These are phyloP conservation scores for Thelonectria discophora DNA, from an alignment of 2,329 filamentous ascomycete species.

Conservation along the genomic window DNA sequence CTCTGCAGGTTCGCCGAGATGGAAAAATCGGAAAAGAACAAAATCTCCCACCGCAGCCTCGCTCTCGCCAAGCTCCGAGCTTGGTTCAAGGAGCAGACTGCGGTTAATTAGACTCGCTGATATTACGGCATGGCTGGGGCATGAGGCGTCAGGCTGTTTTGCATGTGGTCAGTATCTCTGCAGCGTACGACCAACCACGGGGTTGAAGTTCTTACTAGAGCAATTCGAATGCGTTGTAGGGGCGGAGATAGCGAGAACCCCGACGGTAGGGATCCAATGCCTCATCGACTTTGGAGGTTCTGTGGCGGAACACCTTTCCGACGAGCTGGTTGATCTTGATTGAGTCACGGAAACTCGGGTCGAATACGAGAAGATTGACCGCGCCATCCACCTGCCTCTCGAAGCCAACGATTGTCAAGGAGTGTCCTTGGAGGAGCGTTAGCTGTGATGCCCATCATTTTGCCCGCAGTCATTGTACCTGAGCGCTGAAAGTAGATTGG, in stretches of 20 bases:
- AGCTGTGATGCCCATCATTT: not conserved
- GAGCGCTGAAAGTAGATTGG: slow-evolving; percentile 92
- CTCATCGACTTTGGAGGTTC: slow-evolving; percentile 48
- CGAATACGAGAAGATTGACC: slow-evolving; percentile 82
- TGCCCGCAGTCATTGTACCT: too few relatives aligned
- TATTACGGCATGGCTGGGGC: not conserved
- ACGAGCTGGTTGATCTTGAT: slow-evolving; percentile 68
- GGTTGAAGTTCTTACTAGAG: slow-evolving; percentile 66
- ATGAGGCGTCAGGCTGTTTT: slow-evolving; percentile 7
- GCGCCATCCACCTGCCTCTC: slow-evolving; percentile 73
- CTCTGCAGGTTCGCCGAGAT: slow-evolving; percentile 83
- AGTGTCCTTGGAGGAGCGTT: slow-evolving; percentile 70
- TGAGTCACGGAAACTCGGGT: slow-evolving; percentile 82
- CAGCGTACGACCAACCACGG: not conserved
- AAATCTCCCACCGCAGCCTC: slow-evolving; percentile 88
- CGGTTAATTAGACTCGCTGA: slow-evolving; percentile 2
- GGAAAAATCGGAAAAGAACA: slow-evolving; percentile 87
- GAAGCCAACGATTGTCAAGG: slow-evolving; percentile 87
- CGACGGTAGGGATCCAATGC: slow-evolving; percentile 79
- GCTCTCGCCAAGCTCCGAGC: slow-evolving; percentile 86
- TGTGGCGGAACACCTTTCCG: slow-evolving; percentile 55
- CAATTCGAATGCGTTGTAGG: slow-evolving; percentile 81
- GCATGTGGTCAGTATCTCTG: slow-evolving; percentile 1
- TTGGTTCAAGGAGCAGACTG: slow-evolving; percentile 70
- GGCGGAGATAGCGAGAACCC: slow-evolving; percentile 71